Evolutionary conservation across 768 basidiomycete species (phyloP).

Genomic region (Xerocomellus dryophilus): DNA sequence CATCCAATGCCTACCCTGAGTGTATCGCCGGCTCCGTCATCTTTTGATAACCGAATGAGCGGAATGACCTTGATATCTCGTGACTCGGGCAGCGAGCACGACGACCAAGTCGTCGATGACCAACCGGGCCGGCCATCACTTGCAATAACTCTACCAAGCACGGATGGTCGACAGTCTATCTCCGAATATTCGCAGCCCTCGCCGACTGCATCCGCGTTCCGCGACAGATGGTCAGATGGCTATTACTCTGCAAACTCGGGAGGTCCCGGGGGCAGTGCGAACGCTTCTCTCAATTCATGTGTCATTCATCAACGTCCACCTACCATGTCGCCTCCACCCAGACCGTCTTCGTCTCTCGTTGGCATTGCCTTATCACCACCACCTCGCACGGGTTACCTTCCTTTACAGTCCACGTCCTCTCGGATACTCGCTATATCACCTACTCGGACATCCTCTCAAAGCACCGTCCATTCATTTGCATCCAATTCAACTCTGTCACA

Average conservation of each 20-base stretch:
- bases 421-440: conserved; percentile 17
- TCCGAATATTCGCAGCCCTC: conserved; percentile 71
- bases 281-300: conserved; percentile 22
- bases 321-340: conserved; percentile 54
- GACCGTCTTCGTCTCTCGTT: conserved; percentile 59
- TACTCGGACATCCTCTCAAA: conserved; percentile 28
- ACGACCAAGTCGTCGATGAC: conserved; percentile 30
- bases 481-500: conserved; percentile 27
- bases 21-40: conserved; percentile 29
- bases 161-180: conserved; percentile 47
- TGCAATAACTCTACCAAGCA: conserved; percentile 46
- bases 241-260: conserved; percentile 32
- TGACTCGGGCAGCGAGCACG: conserved; percentile 42
- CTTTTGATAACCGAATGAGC: conserved; percentile 27
- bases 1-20: conserved; percentile 42
- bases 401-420: conserved; percentile 19
- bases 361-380: conserved; percentile 59
- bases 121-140: conserved; percentile 44
- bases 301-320: conserved; percentile 20
- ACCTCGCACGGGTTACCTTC: conserved; percentile 23
- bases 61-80: conserved; percentile 23
- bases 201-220: conserved; percentile 79
- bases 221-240: conserved; percentile 45
- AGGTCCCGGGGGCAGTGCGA: conserved; percentile 10
- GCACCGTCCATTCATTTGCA: conserved; percentile 31